phyloP scores from a whole-genome alignment of 331 rosid species.

The Dryas integrifolia region DNA sequence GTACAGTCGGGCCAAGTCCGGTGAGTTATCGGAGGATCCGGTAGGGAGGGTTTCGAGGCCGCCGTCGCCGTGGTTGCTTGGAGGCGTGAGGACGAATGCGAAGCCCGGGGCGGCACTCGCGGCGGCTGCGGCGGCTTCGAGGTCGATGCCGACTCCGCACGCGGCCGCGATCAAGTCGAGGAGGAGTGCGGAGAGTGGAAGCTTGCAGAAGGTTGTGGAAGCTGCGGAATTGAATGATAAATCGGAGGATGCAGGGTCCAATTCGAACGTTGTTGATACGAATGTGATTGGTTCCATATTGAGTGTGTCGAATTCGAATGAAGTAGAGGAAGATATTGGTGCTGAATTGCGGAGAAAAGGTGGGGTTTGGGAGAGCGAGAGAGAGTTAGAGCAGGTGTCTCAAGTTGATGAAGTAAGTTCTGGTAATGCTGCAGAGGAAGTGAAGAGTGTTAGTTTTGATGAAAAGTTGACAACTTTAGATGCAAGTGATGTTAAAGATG shows the following conservation, averaged over 20 bases:
- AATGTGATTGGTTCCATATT: constrained; percentile 19
- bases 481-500: constrained; percentile 22
- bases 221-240: constrained; percentile 36
- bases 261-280: constrained; percentile 35
- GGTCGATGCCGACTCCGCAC: constrained; percentile 79
- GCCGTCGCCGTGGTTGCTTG: constrained; percentile 60
- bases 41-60: constrained; percentile 45
- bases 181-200: constrained; percentile 45
- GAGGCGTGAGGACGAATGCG: constrained; percentile 68
- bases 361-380: constrained; percentile 33
- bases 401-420: constrained; percentile 27
- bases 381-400: constrained; percentile 29
- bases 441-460: constrained; percentile 38
- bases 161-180: constrained; percentile 81
- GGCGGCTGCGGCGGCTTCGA: constrained; percentile 86
- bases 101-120: constrained; percentile 97
- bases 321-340: constrained; percentile 23
- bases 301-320: constrained; percentile 21
- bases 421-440: constrained; percentile 27
- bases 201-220: constrained; percentile 32
- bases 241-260: constrained; percentile 37
- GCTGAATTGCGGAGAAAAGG: constrained; percentile 25
- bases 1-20: constrained; percentile 36
- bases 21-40: constrained; percentile 43
- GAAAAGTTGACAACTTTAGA: constrained; percentile 23